Base-by-base conservation (phyloP, 2,329 filamentous ascomycete species). In the Coleophoma cylindrospora region DNA sequence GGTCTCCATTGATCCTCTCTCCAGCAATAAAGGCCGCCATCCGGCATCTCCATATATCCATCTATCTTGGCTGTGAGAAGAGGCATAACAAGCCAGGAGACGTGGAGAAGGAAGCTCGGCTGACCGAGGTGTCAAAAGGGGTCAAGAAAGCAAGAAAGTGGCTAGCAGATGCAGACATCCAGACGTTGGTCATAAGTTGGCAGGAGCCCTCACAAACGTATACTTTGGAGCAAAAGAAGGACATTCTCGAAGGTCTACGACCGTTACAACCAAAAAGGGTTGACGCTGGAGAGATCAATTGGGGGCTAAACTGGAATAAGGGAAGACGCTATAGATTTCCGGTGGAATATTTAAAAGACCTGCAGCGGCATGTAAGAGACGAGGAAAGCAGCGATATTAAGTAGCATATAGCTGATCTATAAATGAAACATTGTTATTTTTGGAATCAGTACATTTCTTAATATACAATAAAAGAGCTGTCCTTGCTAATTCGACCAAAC, bases 61-160 rank as follows among this genome's bases (percentile, higher is more conserved):
- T 63, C 14, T 54, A 58, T 12, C 51, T 62, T 2, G 61, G 60
- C 10, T 50, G 48, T 34, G 61, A 63, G 46, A 61, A 68, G 46
- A 64, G 66, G 40, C 63, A 63, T 49, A 65, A 57, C 43, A 65
- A 64, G 56, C 68, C 63, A 2, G 50, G 56, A 17, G 60, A 60
- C 2, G 56, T 63, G 10, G 69, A 72, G 40, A 54, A 53, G 7
- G 52, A 51, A 21, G 54, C 58, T 5, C 34, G 58, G 21, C 41
- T 61, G 10, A 34, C 47, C 2, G 55, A 58, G 37, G 55, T 62
- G 1, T 53, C 54, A 45, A 62, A 61, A 34, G 59, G 57, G 7
- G 53, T 62, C 10, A 58, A 54, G 50, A 62, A 62, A 41, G 33
- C 55, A 14, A 45, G 56, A 27, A 61, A 61, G 36, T 61, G 61